These are phyloP conservation scores for Phycomyces nitens DNA, from an alignment of 192 early-diverging fungal genomes.

Conservation along the genomic window DNA sequence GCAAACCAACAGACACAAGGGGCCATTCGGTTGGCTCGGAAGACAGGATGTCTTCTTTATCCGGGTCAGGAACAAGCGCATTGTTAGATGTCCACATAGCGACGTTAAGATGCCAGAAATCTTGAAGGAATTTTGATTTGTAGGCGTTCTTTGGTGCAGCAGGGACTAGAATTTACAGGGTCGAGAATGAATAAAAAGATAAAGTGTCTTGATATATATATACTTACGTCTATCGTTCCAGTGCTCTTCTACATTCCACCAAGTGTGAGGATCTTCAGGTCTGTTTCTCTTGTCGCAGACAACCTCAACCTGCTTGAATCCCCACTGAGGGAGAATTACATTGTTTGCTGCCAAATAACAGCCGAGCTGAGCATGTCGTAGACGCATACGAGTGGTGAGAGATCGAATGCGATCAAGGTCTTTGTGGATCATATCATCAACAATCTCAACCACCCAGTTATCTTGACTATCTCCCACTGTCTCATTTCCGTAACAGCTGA, in stretches of 20 bases:
- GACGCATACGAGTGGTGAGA: constrained; percentile 78
- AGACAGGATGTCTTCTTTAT: constrained; percentile 83
- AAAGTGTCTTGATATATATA: background rate
- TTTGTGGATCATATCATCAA: constrained; percentile 59
- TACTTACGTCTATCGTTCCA: constrained; percentile 50
- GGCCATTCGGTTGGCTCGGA: constrained; percentile 93
- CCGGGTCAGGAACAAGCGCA: constrained; percentile 87
- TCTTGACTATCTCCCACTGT: constrained; percentile 78
- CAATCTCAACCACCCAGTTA: constrained; percentile 85
- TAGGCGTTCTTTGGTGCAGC: constrained; percentile 62
- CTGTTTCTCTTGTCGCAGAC: constrained; percentile 72
- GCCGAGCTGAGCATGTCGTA: constrained; percentile 67
- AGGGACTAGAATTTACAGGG: constrained; percentile 43
- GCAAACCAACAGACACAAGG: constrained; percentile 74
- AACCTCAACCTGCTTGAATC: constrained; percentile 91
- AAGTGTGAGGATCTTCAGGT: constrained; percentile 55
- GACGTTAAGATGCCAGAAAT: constrained; percentile 88
- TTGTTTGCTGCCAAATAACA: constrained; percentile 78
- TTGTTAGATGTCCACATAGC: constrained; percentile 98
- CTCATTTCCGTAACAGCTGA: constrained; percentile 82
- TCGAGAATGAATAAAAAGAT: too few species aligned
- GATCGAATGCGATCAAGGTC: constrained; percentile 57
- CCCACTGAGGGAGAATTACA: constrained; percentile 89
- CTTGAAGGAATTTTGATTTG: constrained; percentile 72
- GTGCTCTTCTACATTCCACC: constrained; percentile 94